phyloP scores from a whole-genome alignment of 108 stramenopile species.

The Nannochloropsis granulata region DNA sequence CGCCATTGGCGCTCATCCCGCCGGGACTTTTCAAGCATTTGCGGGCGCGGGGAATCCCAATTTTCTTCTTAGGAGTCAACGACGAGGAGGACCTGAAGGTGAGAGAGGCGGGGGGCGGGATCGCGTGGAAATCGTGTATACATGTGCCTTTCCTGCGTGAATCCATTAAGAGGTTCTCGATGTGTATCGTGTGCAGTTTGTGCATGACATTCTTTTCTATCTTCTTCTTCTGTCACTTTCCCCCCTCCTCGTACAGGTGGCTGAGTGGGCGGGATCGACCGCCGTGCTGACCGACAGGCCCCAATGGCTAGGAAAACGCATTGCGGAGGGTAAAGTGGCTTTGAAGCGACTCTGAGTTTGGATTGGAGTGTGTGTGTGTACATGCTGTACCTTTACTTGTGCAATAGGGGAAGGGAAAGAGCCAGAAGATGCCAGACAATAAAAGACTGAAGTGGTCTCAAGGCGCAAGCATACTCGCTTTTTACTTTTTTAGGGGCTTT shows the following conservation, averaged over 20 bases:
- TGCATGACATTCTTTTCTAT: too few species aligned
- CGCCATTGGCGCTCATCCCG: background rate
- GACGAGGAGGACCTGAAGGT: background rate
- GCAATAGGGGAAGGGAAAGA: too few species aligned
- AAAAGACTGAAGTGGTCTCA: too few species aligned
- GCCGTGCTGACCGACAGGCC: slow-evolving; percentile 3
- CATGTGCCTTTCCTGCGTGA: too few species aligned
- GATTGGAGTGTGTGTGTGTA: too few species aligned
- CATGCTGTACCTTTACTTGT: too few species aligned
- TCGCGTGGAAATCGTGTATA: too few species aligned
- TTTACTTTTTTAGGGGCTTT: too few species aligned
- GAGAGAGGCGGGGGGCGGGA: background rate
- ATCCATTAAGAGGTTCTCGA: too few species aligned
- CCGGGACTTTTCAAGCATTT: slow-evolving; percentile 14
- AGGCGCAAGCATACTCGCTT: too few species aligned
- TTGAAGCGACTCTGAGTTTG: background rate
- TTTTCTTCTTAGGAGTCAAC: slow-evolving; percentile 14
- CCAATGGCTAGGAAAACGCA: background rate
- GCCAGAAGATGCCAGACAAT: too few species aligned
- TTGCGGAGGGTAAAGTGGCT: background rate
- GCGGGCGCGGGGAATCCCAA: slow-evolving; percentile 7
- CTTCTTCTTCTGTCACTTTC: background rate
- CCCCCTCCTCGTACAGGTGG: background rate
- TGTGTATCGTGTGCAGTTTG: too few species aligned
- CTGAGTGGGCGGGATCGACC: background rate